These are phyloP conservation scores for Venturia effusa DNA, from an alignment of 2,329 filamentous ascomycete species.

Conservation along the genomic window DNA sequence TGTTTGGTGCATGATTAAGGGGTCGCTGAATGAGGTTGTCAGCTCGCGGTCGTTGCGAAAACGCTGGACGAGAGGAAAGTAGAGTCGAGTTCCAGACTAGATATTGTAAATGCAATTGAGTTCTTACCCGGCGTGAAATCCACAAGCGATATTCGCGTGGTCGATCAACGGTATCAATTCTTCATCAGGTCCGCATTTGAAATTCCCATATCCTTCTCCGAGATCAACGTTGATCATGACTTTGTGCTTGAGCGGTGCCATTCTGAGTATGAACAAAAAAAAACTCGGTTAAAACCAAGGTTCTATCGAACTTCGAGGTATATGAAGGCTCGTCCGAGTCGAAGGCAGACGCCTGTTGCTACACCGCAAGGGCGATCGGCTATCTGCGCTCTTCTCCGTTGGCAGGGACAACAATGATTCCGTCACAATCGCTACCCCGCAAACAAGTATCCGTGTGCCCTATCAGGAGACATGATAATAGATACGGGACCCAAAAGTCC, in stretches of 20 bases:
- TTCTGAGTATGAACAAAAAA: neutral
- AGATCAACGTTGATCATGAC: conserved; percentile 40
- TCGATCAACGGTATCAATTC: conserved; percentile 52
- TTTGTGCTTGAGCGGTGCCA: conserved; percentile 6
- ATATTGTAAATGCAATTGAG: neutral
- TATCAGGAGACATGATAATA: neutral
- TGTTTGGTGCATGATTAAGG: conserved; percentile 52
- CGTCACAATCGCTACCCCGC: neutral
- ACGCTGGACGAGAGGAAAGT: neutral
- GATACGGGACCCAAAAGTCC: neutral
- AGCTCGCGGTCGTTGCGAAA: conserved; percentile 17
- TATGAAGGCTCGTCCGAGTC: neutral
- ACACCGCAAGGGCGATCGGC: neutral
- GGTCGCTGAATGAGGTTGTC: conserved; percentile 35
- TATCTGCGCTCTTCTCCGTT: neutral
- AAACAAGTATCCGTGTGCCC: neutral
- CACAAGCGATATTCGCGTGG: conserved; percentile 52
- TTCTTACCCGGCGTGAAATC: conserved; percentile 37
- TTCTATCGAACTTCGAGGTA: neutral
- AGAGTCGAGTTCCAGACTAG: neutral
- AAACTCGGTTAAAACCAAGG: neutral
- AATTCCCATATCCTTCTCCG: conserved; percentile 40
- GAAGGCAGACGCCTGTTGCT: neutral
- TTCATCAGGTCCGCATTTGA: conserved; percentile 42
- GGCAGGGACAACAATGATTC: neutral